phyloP scores from a whole-genome alignment of 2,329 filamentous ascomycete species.

The Fonsecaea erecta region DNA sequence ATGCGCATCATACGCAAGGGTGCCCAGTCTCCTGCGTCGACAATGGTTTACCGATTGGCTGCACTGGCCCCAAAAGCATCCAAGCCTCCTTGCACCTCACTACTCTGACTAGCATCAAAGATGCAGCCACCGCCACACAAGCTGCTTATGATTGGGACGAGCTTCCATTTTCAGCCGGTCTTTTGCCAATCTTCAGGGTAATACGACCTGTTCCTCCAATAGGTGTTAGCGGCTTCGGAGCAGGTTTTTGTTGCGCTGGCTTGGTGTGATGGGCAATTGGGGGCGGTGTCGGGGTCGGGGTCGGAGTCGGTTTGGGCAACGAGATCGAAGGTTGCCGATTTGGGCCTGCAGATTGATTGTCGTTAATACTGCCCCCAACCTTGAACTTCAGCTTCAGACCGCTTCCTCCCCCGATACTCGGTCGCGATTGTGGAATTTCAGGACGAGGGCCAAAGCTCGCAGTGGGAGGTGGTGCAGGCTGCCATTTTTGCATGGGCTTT shows the following conservation, averaged over 20 bases:
- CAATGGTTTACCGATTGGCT: background rate
- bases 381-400: constrained; percentile 31
- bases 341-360: background rate
- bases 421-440: constrained; percentile 17
- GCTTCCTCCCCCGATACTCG: constrained; percentile 13
- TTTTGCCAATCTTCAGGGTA: constrained; percentile 14
- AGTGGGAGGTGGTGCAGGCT: constrained; percentile 32
- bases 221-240: constrained; percentile 1
- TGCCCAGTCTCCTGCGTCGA: background rate
- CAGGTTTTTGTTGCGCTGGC: constrained; percentile 17
- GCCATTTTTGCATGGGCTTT: constrained; percentile 41
- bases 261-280: constrained; percentile 14
- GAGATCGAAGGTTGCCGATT: constrained; percentile 24
- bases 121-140: background rate
- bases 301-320: constrained; percentile 42
- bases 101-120: background rate
- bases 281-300: too few species aligned
- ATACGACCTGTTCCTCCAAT: background rate
- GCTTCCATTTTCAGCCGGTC: background rate
- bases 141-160: constrained; percentile 4
- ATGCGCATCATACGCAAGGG: background rate
- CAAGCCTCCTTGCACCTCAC: background rate
- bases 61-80: background rate
- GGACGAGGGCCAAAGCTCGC: constrained; percentile 11
- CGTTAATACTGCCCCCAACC: constrained; percentile 37